Evolutionary conservation across 1,284 basidiomycete genomes (phyloP), one percentile per base, ranked within the genome.

Genomic region (Phellopilus nigrolimitatus): DNA sequence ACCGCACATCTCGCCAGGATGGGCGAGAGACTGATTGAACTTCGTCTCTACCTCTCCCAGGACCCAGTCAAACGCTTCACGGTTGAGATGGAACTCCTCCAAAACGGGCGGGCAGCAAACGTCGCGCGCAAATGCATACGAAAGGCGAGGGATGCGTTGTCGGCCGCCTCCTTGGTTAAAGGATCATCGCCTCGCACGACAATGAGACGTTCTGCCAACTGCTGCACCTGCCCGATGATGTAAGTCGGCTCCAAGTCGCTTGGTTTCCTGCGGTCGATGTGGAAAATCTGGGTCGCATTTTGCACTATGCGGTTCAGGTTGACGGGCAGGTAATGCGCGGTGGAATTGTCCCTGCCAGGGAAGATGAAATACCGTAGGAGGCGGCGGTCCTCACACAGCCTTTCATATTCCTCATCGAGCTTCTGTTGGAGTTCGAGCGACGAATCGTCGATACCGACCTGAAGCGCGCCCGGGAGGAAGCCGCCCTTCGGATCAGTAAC

Each of bases 1-100:
- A 42, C 97, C 97, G 61, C 97, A 99, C 97, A 99, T 99, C 71
- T 99, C 97, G 46, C 95, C 95, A 0, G 97, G 91, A 63, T 95
- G 89, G 21, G 81, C 93, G 2, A 97, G 65, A 1, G 95, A 91
- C 61, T 85, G 84, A 64, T 95, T 95, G 75, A 97, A 97, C 66
- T 94, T 91, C 30, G 89, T 78, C 67, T 99, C 94, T 45, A 99
- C 83, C 69, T 99, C 97, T 60, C 95, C 97, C 53, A 98, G 64
- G 2, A 98, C 91, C 95, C 95, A 99, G 62, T 97, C 93, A 67
- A 97, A 99, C 1, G 95, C 95, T 65, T 95, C 90, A 34, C 79
- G 76, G 57, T 86, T 94, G 28, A 97, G 75, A 63, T 95, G 92
- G 66, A 82, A 82, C 59, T 85, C 82, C 68, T 95, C 91, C 49